Evolutionary conservation across 2,329 filamentous ascomycete species (phyloP).

Genomic region (Claviceps paspali): DNA sequence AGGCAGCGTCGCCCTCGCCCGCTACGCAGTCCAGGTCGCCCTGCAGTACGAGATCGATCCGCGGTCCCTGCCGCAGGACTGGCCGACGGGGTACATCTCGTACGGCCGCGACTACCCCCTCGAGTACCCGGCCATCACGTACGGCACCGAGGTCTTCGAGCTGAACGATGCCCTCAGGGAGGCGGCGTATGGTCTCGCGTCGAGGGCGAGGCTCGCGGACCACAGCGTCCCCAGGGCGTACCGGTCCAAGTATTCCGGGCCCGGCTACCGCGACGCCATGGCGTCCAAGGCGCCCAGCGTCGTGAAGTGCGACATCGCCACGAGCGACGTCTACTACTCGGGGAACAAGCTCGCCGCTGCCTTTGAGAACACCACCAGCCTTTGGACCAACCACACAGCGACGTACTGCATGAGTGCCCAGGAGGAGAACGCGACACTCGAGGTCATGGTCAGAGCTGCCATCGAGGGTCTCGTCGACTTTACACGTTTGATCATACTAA

Average conservation of each 20-base stretch:
- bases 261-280: constrained; percentile 23
- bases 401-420: constrained; percentile 57
- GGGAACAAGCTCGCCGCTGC: constrained; percentile 43
- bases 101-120: constrained; percentile 40
- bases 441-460: constrained; percentile 46
- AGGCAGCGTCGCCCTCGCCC: constrained; percentile 49
- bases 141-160: constrained; percentile 58
- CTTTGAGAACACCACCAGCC: constrained; percentile 47
- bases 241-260: constrained; percentile 34
- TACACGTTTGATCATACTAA: constrained; percentile 49
- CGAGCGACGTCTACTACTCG: constrained; percentile 58
- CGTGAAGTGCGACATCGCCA: constrained; percentile 50
- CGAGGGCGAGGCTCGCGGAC: constrained; percentile 36
- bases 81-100: constrained; percentile 52
- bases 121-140: constrained; percentile 41
- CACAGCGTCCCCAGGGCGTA: constrained; percentile 33
- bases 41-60: constrained; percentile 63
- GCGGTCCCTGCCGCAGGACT: constrained; percentile 50
- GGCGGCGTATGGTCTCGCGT: constrained; percentile 34
- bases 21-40: constrained; percentile 58
- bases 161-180: constrained; percentile 43
- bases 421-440: constrained; percentile 56
- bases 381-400: constrained; percentile 54
- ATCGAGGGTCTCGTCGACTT: constrained; percentile 47
- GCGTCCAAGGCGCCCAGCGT: constrained; percentile 36